Base-by-base conservation (phyloP, 2,329 filamentous ascomycete genomes). In the Neonectria faginata region DNA sequence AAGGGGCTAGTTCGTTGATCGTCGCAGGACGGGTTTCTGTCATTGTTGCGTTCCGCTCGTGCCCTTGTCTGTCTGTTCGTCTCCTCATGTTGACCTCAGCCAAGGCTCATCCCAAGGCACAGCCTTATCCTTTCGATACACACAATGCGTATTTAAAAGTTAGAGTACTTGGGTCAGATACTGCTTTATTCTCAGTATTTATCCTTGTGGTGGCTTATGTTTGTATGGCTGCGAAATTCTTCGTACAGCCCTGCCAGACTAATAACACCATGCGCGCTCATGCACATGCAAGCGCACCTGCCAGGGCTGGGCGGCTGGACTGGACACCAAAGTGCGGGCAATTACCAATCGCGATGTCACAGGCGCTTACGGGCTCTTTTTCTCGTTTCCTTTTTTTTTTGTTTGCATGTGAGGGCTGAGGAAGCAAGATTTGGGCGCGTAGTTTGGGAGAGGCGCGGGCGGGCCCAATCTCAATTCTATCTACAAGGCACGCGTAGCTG, bases 391-490 rank as follows among this genome's bases (percentile, higher is more conserved):
- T n/a, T 20, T 45, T 8, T 45, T 8, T 60, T 52, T 42, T 25
- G 16, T 12, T 50, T 36, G 22, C 12, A 52, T 47, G 60, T 51
- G 60, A 52, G 47, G 36, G 53, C 25, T 25, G 11, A 14, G 33
- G 12, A 7, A 29, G 29, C 42, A 41, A 47, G 47, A 39, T 27
- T 39, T 20, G 20, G 31, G 44, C 31, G 36, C 44, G 45, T 9
- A 47, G 53, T 33, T 45, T 55, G 48, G 39, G 18, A 36, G 31
- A 44, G 47, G 36, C 45, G 52, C 33, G 53, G 39, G 39, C 53
- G 47, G 47, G 53, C 53, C 45, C 33, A 62, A 62, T 62, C 47
- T 62, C 60, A 51, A 52, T 44, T 53, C 45, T 29, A 47, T 56
- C 59, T 57, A 47, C 60, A 57, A 51, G 53, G 53, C 36, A 62